Base-by-base conservation (phyloP, 2,329 filamentous ascomycete genomes). In the Monosporascus sp. region DNA sequence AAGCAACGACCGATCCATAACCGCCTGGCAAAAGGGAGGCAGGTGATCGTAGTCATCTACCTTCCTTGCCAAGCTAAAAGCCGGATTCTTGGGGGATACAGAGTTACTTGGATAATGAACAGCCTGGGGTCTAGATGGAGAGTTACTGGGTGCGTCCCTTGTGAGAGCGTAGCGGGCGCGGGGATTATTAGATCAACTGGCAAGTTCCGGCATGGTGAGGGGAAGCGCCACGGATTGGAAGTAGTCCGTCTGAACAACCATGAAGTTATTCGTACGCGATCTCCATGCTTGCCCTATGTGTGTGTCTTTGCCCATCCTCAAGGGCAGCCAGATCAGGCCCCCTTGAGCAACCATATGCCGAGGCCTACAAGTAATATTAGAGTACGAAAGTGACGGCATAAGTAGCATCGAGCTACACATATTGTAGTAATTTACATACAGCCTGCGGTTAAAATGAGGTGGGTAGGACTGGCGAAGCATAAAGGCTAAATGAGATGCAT, bases 401-500 rank as follows among this genome's bases (percentile, higher is more conserved):
- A 52, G 54, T 53, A 45, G 36, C n/a, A 40, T 31, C 36, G 17
- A 34, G 44, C 17, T 37, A 37, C 24, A 37, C 27, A 7, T 36
- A 45, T 51, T 52, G 56, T 51, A 55, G 49, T 57, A 40, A 3
- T 49, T 53, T 36, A 16, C 36, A 55, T 57, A 57, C 47, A 57
- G 56, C 51, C 56, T 57, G 36, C 51, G 53, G 53, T 34, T 57
- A 55, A 55, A 55, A 49, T 57, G 31, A 50, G 49, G 14, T 34
- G 6, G 43, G 20, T 50, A 43, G 34, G 14, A 47, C 36, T 26
- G 48, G 19, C 16, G 19, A 36, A 24, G 48, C 31, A 50, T 55
- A 50, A 49, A 44, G 56, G 56, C 53, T 57, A 57, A 57, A 57
- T 57, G 37, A 48, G 36, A 51, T 20, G 22, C 24, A 38, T 31